Evolutionary conservation across 306 rosid genomes (phyloP).

Genomic region (Urtica urens): DNA sequence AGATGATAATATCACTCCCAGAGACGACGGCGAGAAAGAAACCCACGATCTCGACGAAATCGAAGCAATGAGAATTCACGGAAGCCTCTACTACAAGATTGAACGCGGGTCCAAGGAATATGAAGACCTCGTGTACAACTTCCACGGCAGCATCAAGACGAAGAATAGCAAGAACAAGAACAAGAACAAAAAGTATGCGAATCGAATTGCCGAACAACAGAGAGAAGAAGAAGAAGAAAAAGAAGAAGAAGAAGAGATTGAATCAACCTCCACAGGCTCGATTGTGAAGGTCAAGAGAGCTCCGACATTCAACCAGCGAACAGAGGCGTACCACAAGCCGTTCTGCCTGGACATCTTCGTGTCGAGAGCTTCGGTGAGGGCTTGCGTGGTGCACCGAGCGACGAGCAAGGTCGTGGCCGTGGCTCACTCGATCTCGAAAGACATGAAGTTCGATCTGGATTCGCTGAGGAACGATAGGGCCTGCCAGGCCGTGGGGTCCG

Average conservation of each 20-base stretch:
- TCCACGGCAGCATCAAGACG: constrained; percentile 57
- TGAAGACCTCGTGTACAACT: constrained; percentile 69
- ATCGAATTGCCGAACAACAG: background rate
- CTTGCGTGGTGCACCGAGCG: constrained; percentile 62
- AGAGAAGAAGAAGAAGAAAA: constrained; percentile 16
- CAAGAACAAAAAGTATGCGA: constrained; percentile 13
- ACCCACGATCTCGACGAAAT: constrained; percentile 60
- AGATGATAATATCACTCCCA: constrained; percentile 16
- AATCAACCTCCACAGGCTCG: too few relatives aligned
- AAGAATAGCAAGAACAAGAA: constrained; percentile 23
- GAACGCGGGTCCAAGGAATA: constrained; percentile 70
- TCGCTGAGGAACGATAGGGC: constrained; percentile 62
- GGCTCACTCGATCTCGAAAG: constrained; percentile 85
- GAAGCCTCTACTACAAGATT: constrained; percentile 60
- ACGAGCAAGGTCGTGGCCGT: constrained; percentile 80
- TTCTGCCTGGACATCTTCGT: constrained; percentile 81
- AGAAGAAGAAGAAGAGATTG: constrained; percentile 11
- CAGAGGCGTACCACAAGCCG: constrained; percentile 76
- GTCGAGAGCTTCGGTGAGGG: constrained; percentile 81
- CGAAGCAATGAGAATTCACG: constrained; percentile 62
- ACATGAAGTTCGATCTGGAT: constrained; percentile 58
- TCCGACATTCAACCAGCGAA: constrained; percentile 67
- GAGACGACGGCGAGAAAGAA: constrained; percentile 30
- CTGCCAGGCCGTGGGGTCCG: constrained; percentile 76
- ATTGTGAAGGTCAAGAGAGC: constrained; percentile 54